Base-by-base conservation (phyloP, 2,329 filamentous ascomycete species). In the Alternaria brassicae region DNA sequence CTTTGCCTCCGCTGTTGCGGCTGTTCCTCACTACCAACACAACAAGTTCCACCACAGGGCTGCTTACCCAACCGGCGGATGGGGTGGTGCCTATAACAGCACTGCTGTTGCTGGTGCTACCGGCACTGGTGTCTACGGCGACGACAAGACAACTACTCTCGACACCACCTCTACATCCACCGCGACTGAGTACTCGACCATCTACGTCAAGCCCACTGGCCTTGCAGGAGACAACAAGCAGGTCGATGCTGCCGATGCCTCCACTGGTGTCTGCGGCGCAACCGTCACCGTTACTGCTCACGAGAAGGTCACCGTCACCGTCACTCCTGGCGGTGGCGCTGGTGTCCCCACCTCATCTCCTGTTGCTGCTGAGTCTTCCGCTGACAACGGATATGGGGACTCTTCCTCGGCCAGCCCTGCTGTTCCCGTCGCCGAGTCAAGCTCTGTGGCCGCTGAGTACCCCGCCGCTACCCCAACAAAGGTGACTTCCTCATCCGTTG, bases 261-360 rank as follows among this genome's bases (percentile, higher is more conserved):
- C 61, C 36, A 66, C 64, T 48, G 60, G 60, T 34, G 68, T 63
- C 45, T 75, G 69, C 57, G 73, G 73, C 32, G 68, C 54, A 23
- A 73, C 73, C 53, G 70, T 77, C 53, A 74, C 72, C 55, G 74
- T 80, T 41, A 81, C 79, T 49, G 76, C 76, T 32, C 79, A 76
- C 42, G 74, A 77, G 62, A 76, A 77, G 58, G 75, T 80, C 49
- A 79, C 79, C 30, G 72, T 80, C 53, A 81, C 79, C 30, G 75
- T 80, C 47, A 75, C 75, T 32, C 70, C 71, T 28, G 66, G 68
- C 34, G 65, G 62, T 36, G 63, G 67, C 53, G 62, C 58, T 36
- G 55, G 53, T 41, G 55, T 55, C 17, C 61, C 65, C 17, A 53
- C 66, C 47, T 64, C 67, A 40, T 69, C 68, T 37, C 48, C 47